phyloP scores from a whole-genome alignment of 2,329 filamentous ascomycete genomes.

The Neofusicoccum cordaticola region DNA sequence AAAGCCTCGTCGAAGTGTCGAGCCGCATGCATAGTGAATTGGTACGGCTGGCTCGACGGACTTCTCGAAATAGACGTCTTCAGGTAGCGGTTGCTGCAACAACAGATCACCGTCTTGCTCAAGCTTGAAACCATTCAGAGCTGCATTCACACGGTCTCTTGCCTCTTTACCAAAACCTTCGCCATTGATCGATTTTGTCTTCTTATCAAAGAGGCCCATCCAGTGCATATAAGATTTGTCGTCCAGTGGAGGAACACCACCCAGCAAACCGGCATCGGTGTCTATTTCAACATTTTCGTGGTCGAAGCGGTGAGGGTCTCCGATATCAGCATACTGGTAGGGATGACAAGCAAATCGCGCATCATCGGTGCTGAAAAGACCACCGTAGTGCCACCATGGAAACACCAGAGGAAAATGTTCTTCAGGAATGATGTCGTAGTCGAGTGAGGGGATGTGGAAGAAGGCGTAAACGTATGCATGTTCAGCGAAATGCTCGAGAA shows the following conservation, averaged over 20 bases:
- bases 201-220: background rate
- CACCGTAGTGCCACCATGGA: slow-evolving; percentile 38
- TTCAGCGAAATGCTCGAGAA: slow-evolving; percentile 36
- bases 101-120: background rate
- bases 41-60: background rate
- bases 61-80: slow-evolving; percentile 13
- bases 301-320: background rate
- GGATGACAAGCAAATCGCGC: slow-evolving; percentile 35
- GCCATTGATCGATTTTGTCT: background rate
- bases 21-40: slow-evolving; percentile 10
- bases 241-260: slow-evolving; percentile 1
- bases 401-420: slow-evolving; percentile 37
- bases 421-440: slow-evolving; percentile 38
- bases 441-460: slow-evolving; percentile 34
- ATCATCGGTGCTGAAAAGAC: slow-evolving; percentile 37
- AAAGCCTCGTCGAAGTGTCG: background rate
- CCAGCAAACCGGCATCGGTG: slow-evolving; percentile 27
- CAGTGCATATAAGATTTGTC: slow-evolving; percentile 12
- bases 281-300: slow-evolving; percentile 25
- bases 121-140: background rate
- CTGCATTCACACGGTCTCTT: background rate
- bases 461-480: slow-evolving; percentile 38
- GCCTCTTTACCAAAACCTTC: background rate
- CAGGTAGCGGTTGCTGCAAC: background rate
- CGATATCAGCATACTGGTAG: slow-evolving; percentile 21